phyloP scores from a whole-genome alignment of 192 early-diverging fungal species.

The Coemansia sp. region DNA sequence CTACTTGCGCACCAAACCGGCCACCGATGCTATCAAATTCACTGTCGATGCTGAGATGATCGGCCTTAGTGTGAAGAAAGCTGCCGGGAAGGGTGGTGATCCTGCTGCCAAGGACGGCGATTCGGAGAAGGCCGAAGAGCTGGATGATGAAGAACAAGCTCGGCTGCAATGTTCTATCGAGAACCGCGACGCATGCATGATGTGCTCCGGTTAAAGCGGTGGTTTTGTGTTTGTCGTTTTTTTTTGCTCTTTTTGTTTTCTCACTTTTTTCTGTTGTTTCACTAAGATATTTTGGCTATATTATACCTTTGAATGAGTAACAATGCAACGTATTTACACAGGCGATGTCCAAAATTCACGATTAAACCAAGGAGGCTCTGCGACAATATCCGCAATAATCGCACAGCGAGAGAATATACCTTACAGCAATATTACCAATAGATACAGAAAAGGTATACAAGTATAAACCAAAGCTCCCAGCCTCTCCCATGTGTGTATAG shows the following conservation, averaged over 20 bases:
- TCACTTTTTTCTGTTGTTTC: conserved; percentile 7
- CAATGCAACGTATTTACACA: no score
- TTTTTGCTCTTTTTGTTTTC: no score
- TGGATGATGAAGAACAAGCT: conserved; percentile 63
- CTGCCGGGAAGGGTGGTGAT: conserved; percentile 27
- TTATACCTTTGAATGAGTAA: background rate
- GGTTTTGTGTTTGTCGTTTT: background rate
- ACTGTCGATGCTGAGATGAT: conserved; percentile 84
- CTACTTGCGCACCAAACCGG: conserved; percentile 94
- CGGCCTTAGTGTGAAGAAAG: conserved; percentile 40
- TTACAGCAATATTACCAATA: no score
- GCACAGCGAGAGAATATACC: no score
- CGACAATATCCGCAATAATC: no score
- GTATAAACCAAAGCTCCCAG: no score
- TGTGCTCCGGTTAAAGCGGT: conserved; percentile 80
- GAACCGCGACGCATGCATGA: conserved; percentile 90
- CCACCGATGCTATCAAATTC: conserved; percentile 97
- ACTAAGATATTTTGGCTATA: background rate
- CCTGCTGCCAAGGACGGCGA: conserved; percentile 13
- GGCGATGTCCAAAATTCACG: no score
- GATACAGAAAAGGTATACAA: no score
- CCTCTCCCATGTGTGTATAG: no score
- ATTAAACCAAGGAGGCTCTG: no score
- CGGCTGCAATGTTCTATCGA: conserved; percentile 87
- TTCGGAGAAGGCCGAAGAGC: conserved; percentile 37